Evolutionary conservation across 805 yeast species (phyloP).

Genomic region (Hanseniaspora guilliermondii): DNA sequence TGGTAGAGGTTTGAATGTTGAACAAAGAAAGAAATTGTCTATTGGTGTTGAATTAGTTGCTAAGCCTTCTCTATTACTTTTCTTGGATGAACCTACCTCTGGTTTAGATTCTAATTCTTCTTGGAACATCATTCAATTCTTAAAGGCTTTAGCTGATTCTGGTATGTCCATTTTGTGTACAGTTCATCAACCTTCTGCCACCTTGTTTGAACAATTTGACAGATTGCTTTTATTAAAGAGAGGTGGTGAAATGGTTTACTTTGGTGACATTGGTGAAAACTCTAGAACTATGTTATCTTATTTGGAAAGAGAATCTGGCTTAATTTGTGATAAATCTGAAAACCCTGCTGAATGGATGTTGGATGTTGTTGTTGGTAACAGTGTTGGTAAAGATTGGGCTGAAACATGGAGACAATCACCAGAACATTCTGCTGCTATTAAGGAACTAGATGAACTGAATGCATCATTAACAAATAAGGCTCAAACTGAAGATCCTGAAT

Average conservation of each 20-base stretch:
- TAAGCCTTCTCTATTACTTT: conserved; percentile 48
- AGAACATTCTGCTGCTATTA: conserved; percentile 39
- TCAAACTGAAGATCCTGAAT: conserved; percentile 28
- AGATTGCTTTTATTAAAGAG: conserved; percentile 52
- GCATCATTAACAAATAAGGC: conserved; percentile 28
- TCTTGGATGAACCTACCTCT: conserved; percentile 63
- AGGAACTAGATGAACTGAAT: conserved; percentile 46
- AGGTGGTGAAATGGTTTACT: conserved; percentile 73
- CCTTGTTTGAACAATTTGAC: conserved; percentile 54
- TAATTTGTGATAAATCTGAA: conserved; percentile 45
- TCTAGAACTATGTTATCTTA: conserved; percentile 47
- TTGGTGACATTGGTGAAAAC: conserved; percentile 65
- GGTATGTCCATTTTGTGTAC: conserved; percentile 70
- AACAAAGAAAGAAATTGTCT: conserved; percentile 54
- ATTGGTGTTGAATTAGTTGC: conserved; percentile 65
- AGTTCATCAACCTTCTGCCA: conserved; percentile 68
- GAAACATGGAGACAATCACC: conserved; percentile 46
- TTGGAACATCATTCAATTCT: conserved; percentile 56
- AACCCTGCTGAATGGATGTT: conserved; percentile 71
- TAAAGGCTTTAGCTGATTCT: conserved; percentile 54
- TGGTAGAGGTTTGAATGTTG: conserved; percentile 61
- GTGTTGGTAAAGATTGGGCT: conserved; percentile 57
- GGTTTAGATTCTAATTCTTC: conserved; percentile 57
- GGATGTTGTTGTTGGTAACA: conserved; percentile 28
- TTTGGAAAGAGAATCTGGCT: conserved; percentile 63